Evolutionary conservation across 306 rosid species (phyloP).

Genomic region (Cicer arietinum): DNA sequence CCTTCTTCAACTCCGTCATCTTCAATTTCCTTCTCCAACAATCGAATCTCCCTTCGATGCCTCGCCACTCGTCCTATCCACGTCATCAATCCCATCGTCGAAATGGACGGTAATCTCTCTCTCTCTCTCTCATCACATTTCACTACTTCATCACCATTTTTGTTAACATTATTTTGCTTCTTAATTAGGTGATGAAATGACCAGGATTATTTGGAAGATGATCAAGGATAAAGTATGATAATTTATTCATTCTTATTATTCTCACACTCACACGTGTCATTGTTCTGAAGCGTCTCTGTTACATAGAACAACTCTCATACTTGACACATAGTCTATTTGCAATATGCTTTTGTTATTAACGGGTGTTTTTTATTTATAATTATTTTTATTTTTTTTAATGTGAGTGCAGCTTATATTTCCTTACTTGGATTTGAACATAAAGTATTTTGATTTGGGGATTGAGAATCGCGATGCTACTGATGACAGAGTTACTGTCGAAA

Average conservation of each 20-base stretch:
- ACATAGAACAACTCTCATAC: background rate
- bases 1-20: constrained; percentile 34
- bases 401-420: constrained; percentile 88
- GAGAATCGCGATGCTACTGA: constrained; percentile 86
- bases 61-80: constrained; percentile 64
- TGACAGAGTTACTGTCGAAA: constrained; percentile 87
- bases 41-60: constrained; percentile 65
- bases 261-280: background rate
- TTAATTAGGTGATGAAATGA: constrained; percentile 87
- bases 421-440: constrained; percentile 79
- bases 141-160: background rate
- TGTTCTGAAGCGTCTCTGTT: too few species aligned
- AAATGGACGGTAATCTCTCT: constrained; percentile 82
- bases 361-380: background rate
- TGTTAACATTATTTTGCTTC: background rate
- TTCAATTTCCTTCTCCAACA: constrained; percentile 56
- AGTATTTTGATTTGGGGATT: constrained; percentile 90
- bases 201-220: constrained; percentile 86
- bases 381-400: background rate
- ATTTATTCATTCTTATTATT: background rate
- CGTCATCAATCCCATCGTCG: constrained; percentile 86
- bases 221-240: constrained; percentile 77
- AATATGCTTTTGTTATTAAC: constrained; percentile 13
- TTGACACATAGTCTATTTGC: background rate
- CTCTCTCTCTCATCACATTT: background rate